These are phyloP conservation scores for Golubevia pallescens DNA, from an alignment of 1,284 basidiomycete species.

Conservation along the genomic window DNA sequence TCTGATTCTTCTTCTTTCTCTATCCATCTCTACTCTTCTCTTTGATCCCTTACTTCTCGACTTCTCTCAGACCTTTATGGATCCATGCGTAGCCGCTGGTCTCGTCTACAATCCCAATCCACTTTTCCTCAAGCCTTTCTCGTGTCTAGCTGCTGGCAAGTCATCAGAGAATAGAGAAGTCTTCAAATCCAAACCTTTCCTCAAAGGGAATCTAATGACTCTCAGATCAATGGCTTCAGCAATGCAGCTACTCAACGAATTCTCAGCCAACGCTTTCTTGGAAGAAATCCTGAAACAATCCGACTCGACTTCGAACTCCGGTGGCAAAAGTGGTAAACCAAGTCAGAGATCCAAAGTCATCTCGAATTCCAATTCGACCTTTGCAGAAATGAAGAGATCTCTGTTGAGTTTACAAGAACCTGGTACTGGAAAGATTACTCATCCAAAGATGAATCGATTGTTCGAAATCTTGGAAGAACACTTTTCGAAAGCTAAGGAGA, in stretches of 20 bases:
- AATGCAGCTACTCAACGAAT: slow-evolving; percentile 48
- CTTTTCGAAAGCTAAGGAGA: slow-evolving; percentile 28
- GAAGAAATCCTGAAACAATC: slow-evolving; percentile 29
- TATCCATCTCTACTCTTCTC: background rate
- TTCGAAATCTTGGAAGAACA: slow-evolving; percentile 39
- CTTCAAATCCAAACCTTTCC: background rate
- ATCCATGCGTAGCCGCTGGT: background rate
- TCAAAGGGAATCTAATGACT: background rate
- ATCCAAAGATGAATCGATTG: slow-evolving; percentile 56
- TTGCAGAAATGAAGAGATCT: slow-evolving; percentile 27
- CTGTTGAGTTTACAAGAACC: slow-evolving; percentile 35
- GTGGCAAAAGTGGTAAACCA: slow-evolving; percentile 20
- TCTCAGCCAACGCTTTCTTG: slow-evolving; percentile 52
- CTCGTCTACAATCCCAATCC: background rate
- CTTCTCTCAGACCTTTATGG: background rate
- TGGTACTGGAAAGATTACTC: slow-evolving; percentile 27
- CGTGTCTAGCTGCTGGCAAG: background rate
- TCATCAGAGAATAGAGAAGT: background rate
- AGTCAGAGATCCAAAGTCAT: slow-evolving; percentile 23
- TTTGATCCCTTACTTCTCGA: background rate
- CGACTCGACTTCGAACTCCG: slow-evolving; percentile 12
- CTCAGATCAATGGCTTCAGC: slow-evolving; percentile 42
- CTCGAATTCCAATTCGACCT: slow-evolving; percentile 27
- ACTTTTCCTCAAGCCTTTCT: background rate
- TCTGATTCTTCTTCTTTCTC: background rate